Base-by-base conservation (phyloP, 2,329 filamentous ascomycete species). In the Aspergillus eucalypticola region DNA sequence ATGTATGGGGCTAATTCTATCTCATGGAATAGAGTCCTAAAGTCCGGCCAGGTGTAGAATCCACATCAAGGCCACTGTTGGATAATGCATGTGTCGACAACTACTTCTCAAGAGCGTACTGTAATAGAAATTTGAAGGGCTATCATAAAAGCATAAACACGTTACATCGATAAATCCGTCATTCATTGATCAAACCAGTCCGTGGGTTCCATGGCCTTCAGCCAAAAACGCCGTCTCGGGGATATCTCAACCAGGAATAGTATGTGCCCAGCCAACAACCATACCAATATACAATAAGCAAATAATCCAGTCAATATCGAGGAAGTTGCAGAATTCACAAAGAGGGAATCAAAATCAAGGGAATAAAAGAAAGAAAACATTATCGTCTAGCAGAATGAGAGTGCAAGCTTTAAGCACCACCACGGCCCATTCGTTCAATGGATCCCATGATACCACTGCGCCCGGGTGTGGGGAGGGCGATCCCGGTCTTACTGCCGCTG, bases 361-460 rank as follows among this genome's bases (percentile, higher is more conserved):
- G 6, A 17, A 5, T 2, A 44, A 35, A 21, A 44, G 19, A 17
- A 52, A 55, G 21, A 35, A 21, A 54, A 35, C 13, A 29, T 38
- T 48, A 59, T 56, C 39, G 10, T 48, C 21, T 21, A 13, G 38
- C 19, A 29, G 21, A 52, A 5, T 5, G 15, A 6, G n/a, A 15
- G 3, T 52, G 27, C 27, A 4, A 8, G 10, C 44, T 38, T 58
- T 54, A 72, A 17, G 60, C 65, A 56, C 70, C 71, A 41, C 72
- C 72, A 27, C 82, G 88, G 8, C 91, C 91, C 92, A 96, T 96
- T 77, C 88, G 87, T 81, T 96, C 91, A 73, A 96, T 95, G 17
- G 90, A 92, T 68, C 84, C 90, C 88, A 96, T 88, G 70, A 95
- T 89, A 59, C 89, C 87, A 71, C 89, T 91, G 69, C 90, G 83